These are phyloP conservation scores for Geotrichum fermentans DNA, from an alignment of 1,139 yeast species.

Conservation along the genomic window DNA sequence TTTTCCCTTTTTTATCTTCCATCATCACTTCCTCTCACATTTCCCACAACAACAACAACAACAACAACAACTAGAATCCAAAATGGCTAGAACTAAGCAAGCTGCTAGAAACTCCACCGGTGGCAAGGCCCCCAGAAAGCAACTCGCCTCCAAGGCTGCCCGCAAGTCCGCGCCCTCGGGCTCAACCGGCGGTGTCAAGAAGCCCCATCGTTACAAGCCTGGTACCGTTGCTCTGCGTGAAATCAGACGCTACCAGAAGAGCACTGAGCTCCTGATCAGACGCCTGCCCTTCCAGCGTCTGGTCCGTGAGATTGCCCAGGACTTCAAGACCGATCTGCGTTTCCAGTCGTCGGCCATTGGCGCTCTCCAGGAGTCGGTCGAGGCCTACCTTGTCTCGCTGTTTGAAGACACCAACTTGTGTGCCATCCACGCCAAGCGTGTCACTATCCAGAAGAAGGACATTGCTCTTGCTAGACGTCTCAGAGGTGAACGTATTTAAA, in stretches of 20 bases:
- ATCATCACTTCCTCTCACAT: background rate
- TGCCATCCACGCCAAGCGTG: conserved; percentile 99
- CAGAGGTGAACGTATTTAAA: conserved; percentile 63
- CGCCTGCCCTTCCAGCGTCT: conserved; percentile 98
- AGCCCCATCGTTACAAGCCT: conserved; percentile 99
- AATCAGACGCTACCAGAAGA: conserved; percentile 98
- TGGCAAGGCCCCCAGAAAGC: conserved; percentile 99
- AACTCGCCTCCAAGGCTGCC: conserved; percentile 97
- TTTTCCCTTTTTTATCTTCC: conserved; percentile 1
- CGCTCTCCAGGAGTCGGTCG: conserved; percentile 98
- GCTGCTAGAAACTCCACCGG: conserved; percentile 98
- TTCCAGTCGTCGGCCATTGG: conserved; percentile 98
- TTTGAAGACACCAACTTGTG: conserved; percentile 97
- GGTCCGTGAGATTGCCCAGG: conserved; percentile 97
- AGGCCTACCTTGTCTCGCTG: conserved; percentile 87
- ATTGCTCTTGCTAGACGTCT: conserved; percentile 98
- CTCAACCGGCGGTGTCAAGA: conserved; percentile 98
- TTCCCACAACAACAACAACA: conserved; percentile 4
- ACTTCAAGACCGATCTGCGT: conserved; percentile 95
- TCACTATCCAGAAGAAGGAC: conserved; percentile 98
- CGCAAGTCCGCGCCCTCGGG: conserved; percentile 64
- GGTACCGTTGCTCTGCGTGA: conserved; percentile 99
- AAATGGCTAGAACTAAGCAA: conserved; percentile 98
- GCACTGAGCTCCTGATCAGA: conserved; percentile 94
- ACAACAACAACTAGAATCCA: conserved; percentile 22